A percentile compares a stretch with the other conserved stretches of the same genome.
These are phyloP conservation scores for Magnaporthiopsis rhizophila DNA, from an alignment of 2,329 filamentous ascomycete species.

Conservation along the genomic window DNA sequence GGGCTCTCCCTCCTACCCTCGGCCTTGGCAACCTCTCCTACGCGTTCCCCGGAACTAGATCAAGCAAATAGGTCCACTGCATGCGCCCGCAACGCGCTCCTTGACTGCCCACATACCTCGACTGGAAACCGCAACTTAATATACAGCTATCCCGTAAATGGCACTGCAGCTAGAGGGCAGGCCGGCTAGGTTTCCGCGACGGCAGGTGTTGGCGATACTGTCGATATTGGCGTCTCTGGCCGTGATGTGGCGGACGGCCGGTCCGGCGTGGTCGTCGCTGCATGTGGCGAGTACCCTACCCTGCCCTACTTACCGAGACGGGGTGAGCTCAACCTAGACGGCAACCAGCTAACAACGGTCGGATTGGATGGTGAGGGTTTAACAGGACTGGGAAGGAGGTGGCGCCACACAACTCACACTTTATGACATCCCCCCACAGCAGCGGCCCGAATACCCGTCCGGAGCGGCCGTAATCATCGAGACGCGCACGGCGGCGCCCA, in stretches of 20 bases:
- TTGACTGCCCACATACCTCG: no score
- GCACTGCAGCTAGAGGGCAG: not conserved
- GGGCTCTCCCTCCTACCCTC: no score
- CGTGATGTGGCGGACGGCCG: not conserved
- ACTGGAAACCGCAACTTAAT: no score
- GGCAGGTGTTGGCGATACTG: not conserved
- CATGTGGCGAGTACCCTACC: not conserved
- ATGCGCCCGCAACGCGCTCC: no score
- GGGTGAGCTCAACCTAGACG: no score
- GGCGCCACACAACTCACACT: not conserved
- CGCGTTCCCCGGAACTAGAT: no score
- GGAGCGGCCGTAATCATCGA: conserved; percentile 19
- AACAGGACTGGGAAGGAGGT: not conserved
- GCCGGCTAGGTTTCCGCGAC: not conserved
- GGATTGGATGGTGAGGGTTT: no score
- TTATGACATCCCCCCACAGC: not conserved
- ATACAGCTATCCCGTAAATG: no score
- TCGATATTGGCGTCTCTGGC: not conserved
- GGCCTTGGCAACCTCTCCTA: no score
- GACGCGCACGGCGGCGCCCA: conserved; percentile 39
- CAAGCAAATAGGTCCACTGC: no score
- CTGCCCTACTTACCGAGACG: no score
- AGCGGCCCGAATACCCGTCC: not conserved
- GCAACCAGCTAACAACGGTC: no score
- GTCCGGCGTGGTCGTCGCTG: not conserved